These are phyloP conservation scores for Colletotrichum echinochloae DNA, from an alignment of 2,329 filamentous ascomycete genomes.

Conservation along the genomic window DNA sequence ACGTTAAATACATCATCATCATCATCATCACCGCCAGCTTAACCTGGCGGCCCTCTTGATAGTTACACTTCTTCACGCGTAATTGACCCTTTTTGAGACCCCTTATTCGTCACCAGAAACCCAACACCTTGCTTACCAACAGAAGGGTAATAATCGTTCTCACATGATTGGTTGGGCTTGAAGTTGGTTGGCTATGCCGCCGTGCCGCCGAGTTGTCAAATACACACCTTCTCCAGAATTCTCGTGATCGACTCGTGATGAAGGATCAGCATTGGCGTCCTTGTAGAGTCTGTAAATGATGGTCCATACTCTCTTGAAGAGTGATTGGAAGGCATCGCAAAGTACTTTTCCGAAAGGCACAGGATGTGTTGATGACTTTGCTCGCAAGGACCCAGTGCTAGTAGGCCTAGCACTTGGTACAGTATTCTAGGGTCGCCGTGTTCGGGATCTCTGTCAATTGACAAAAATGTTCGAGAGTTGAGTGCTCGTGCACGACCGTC, in stretches of 20 bases:
- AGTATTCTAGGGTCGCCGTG: constrained; percentile 22
- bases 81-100: too few species aligned
- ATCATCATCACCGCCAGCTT: too few species aligned
- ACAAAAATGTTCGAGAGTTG: constrained; percentile 35
- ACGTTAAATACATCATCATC: too few species aligned
- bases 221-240: constrained; percentile 44
- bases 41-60: too few species aligned
- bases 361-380: constrained; percentile 42
- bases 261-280: constrained; percentile 46
- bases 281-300: constrained; percentile 42
- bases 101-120: too few species aligned
- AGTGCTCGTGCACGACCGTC: constrained; percentile 42
- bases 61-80: too few species aligned
- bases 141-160: constrained; percentile 41
- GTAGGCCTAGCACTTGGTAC: constrained; percentile 41
- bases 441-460: constrained; percentile 7
- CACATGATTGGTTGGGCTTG: constrained; percentile 45
- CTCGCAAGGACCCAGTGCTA: constrained; percentile 41
- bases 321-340: constrained; percentile 39
- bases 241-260: constrained; percentile 45
- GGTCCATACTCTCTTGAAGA: constrained; percentile 40
- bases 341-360: constrained; percentile 43
- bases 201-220: constrained; percentile 44
- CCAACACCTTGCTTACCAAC: constrained; percentile 9
- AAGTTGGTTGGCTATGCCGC: constrained; percentile 42